Evolutionary conservation across 176 grass and related monocot species (phyloP), one percentile per base, ranked within the genome.

Genomic region (Luzula sylvatica): DNA sequence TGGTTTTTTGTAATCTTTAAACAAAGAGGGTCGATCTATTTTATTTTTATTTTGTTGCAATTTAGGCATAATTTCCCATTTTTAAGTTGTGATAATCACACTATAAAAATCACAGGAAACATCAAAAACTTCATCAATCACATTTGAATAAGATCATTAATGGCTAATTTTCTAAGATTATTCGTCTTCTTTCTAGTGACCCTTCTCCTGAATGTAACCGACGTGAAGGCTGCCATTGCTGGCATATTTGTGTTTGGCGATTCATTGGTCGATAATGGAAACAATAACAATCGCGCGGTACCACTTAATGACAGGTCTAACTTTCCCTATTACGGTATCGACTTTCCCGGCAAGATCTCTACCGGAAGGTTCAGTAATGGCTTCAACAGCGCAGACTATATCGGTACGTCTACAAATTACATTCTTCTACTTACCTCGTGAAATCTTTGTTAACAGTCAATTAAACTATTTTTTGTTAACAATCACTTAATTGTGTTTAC

Each of bases 331-430:
- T 60, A 72, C 11, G 56, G 68, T 8, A 43, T 72, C 20, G 55
- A 72, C 14, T 72, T 72, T 8, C 68, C 56, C 0, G 49, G 45
- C 11, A 60, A 3, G 3, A 20, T 38, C 2, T 26, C 68, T 15
- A 72, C 68, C 13, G 68, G 68, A 16, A 60, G 68, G 43, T 72
- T 72, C 43, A 72, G 68, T 50, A 72, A 72, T 72, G 68, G 68
- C 20, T 52, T 30, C 43, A 72, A 72, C 11, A 35, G 55, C 26
- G 56, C 50, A 7, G 68, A 72, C 28, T 59, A 52, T 19, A 16
- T 53, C 11, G 68, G 68, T 72, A 61, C 3, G 9, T 28, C 39
- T 42, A 38, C 19, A 18, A 18, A 19, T 11, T 32, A 18, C n/a
- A n/a, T n/a, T n/a, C n/a, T n/a, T n/a, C n/a, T n/a, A n/a, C n/a